A percentile compares a stretch with the other conserved stretches of the same genome.
Evolutionary conservation across 2,329 filamentous ascomycete species (phyloP).

Genomic region (Tolypocladium cylindrosporum): DNA sequence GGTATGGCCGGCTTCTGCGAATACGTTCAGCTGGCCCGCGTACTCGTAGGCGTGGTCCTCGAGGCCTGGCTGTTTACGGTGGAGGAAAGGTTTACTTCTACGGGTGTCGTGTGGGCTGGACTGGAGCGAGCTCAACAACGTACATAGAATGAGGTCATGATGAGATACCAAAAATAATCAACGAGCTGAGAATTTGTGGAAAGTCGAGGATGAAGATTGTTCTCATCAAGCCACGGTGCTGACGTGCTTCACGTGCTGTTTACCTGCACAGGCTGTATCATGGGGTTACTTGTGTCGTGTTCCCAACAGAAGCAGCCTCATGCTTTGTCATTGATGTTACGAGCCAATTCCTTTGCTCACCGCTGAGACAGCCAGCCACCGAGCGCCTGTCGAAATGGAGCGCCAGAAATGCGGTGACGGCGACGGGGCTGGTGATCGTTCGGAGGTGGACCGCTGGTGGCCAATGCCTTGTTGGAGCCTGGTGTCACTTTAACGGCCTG

Average conservation of each 20-base stretch:
- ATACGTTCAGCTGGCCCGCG: not conserved
- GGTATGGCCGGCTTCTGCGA: conserved; percentile 11
- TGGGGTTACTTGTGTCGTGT: not conserved
- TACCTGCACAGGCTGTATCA: not conserved
- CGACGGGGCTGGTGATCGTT: not conserved
- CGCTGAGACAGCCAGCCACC: not conserved
- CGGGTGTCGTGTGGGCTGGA: not conserved
- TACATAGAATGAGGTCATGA: conserved; percentile 1
- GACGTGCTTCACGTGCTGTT: not conserved
- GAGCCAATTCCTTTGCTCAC: not conserved
- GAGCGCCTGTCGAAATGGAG: not conserved
- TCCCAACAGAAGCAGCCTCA: not conserved
- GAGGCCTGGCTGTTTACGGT: not conserved
- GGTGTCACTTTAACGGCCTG: not conserved
- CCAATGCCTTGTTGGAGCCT: not conserved
- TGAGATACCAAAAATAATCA: conserved; percentile 5
- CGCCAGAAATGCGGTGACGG: not conserved
- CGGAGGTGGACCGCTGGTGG: not conserved
- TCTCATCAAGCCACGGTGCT: no score
- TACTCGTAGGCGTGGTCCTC: not conserved
- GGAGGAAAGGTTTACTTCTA: not conserved
- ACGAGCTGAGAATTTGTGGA: not conserved
- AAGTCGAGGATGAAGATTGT: not conserved
- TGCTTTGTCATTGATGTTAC: no score
- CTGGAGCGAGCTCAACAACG: not conserved